Percentiles rank a stretch among this genome's conserved stretches.
Evolutionary conservation across 164 flowering plant genomes (phyloP).

Genomic region (Umbellularia californica): DNA sequence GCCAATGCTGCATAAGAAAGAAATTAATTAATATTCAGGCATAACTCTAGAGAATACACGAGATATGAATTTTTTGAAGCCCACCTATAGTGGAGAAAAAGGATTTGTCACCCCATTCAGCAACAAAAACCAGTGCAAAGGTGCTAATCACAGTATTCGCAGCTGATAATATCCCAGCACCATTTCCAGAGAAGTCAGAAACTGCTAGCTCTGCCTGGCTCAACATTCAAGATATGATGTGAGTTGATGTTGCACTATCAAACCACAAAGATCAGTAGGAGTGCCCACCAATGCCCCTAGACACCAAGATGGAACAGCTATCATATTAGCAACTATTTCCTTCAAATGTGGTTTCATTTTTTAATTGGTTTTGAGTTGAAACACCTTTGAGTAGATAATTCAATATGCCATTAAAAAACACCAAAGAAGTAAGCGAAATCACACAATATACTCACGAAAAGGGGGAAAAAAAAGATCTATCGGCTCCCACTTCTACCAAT

Average conservation of each 20-base stretch:
- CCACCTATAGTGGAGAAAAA: slow-evolving; percentile 97
- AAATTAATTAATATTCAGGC: neutral
- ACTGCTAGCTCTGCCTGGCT: slow-evolving; percentile 94
- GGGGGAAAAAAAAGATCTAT: too few relatives aligned
- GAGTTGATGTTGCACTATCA: neutral
- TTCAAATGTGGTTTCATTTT: neutral
- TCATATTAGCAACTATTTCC: neutral
- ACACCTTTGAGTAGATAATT: too few relatives aligned
- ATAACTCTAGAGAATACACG: neutral
- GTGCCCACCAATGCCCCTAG: neutral
- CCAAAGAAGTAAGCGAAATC: too few relatives aligned
- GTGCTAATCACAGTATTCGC: slow-evolving; percentile 82
- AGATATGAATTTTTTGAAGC: slow-evolving; percentile 7
- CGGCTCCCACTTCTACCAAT: too few relatives aligned
- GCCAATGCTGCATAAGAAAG: slow-evolving; percentile 68
- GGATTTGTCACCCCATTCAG: slow-evolving; percentile 99
- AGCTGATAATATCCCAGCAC: slow-evolving; percentile 85
- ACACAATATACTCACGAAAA: too few relatives aligned
- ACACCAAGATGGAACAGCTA: neutral
- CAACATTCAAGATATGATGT: neutral
- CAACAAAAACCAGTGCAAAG: slow-evolving; percentile 82
- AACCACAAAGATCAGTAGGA: neutral
- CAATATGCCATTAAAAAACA: too few relatives aligned
- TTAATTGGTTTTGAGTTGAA: too few relatives aligned
- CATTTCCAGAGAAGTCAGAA: slow-evolving; percentile 84